These are phyloP conservation scores for Balamuthia mandrillaris DNA, from an alignment of 208 protist species.

Conservation along the genomic window DNA sequence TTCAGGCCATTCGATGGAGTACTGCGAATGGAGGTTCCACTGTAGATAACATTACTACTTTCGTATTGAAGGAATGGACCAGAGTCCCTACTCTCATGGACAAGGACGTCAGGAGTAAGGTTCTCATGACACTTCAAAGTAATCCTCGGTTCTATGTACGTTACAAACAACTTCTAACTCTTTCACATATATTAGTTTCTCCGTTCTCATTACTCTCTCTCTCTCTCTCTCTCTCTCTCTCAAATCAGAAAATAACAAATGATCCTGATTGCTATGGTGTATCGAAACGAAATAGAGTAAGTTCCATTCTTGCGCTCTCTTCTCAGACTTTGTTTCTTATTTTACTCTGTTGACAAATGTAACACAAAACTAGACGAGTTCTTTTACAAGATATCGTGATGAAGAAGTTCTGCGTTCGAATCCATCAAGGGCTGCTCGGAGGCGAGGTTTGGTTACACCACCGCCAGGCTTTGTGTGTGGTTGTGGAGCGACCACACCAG, in stretches of 20 bases:
- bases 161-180: not conserved
- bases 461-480: constrained; percentile 4
- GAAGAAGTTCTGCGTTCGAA: not conserved
- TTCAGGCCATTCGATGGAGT: not conserved
- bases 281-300: not conserved
- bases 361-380: not conserved
- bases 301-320: not conserved
- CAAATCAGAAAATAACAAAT: too few relatives aligned
- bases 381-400: not conserved
- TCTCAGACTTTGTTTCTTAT: not conserved
- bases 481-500: not conserved
- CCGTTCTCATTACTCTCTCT: not conserved
- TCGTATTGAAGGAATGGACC: not conserved
- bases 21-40: not conserved
- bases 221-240: not conserved
- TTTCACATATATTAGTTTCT: not conserved
- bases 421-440: not conserved
- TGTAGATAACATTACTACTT: not conserved
- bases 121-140: too few relatives aligned
- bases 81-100: too few relatives aligned
- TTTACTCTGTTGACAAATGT: not conserved
- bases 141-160: not conserved
- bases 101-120: too few relatives aligned
- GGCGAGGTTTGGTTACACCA: not conserved
- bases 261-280: too few relatives aligned